These are phyloP conservation scores for Rhodomyrtus tomentosa DNA, from an alignment of 345 rosid genomes.

Conservation along the genomic window DNA sequence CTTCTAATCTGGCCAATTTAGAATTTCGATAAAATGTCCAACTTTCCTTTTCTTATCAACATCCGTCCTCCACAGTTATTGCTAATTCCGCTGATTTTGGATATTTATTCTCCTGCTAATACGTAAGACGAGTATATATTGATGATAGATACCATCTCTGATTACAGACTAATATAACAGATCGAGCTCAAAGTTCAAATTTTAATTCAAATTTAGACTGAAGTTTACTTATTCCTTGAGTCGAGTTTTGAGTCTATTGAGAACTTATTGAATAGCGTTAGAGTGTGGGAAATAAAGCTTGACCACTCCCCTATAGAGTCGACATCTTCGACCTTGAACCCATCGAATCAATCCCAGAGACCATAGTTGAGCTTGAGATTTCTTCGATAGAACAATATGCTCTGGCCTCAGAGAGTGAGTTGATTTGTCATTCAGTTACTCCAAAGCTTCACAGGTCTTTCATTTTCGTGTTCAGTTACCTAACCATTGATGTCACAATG, in stretches of 20 bases:
- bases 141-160: background rate
- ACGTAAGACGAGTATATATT: too few relatives aligned
- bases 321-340: too few relatives aligned
- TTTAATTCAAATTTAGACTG: background rate
- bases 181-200: background rate
- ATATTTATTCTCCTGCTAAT: background rate
- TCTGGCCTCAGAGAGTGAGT: too few relatives aligned
- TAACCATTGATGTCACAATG: background rate
- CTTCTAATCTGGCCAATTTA: too few relatives aligned
- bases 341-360: too few relatives aligned
- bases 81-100: background rate
- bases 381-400: too few relatives aligned
- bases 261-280: background rate
- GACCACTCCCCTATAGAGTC: too few relatives aligned
- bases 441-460: background rate
- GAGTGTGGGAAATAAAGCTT: background rate
- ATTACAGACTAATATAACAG: background rate
- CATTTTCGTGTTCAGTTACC: background rate
- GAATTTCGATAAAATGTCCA: too few relatives aligned
- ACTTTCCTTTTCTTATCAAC: background rate
- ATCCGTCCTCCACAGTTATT: background rate
- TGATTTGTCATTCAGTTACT: background rate
- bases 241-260: background rate
- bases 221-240: background rate
- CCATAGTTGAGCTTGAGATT: too few relatives aligned